A percentile compares a stretch with the other conserved stretches of the same genome.
These are phyloP conservation scores for Arachnomyces sp. DNA, from an alignment of 2,329 filamentous ascomycete genomes.

Conservation along the genomic window DNA sequence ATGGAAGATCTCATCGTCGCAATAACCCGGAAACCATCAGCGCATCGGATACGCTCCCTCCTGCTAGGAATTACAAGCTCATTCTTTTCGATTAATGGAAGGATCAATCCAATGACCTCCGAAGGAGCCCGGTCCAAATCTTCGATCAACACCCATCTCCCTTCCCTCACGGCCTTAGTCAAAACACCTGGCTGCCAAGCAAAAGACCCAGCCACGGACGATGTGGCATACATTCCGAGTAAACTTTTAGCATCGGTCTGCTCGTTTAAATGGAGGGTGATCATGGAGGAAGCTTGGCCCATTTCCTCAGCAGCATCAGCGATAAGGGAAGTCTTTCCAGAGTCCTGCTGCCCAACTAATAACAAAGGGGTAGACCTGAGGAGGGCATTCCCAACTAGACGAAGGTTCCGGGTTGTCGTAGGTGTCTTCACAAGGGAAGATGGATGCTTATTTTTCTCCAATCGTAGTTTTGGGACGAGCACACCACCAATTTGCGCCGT, in stretches of 20 bases:
- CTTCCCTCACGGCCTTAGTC: constrained; percentile 87
- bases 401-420: constrained; percentile 67
- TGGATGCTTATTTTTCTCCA: constrained; percentile 41
- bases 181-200: constrained; percentile 87
- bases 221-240: constrained; percentile 87
- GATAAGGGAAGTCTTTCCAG: constrained; percentile 82
- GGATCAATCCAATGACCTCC: constrained; percentile 85
- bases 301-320: constrained; percentile 75
- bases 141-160: constrained; percentile 94
- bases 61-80: constrained; percentile 84
- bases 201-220: constrained; percentile 79
- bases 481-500: constrained; percentile 60
- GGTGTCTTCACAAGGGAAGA: constrained; percentile 59
- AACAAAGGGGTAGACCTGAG: constrained; percentile 65
- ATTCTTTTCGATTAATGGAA: constrained; percentile 87
- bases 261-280: constrained; percentile 93
- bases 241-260: constrained; percentile 97
- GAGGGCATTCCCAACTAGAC: constrained; percentile 59
- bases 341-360: constrained; percentile 73
- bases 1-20: constrained; percentile 73
- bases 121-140: constrained; percentile 91
- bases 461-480: constrained; percentile 53
- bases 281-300: constrained; percentile 71
- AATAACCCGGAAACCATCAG: constrained; percentile 80
- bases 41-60: constrained; percentile 75